Evolutionary conservation across 179 eudicot species (phyloP).

Genomic region (Heliamphora pulchella): DNA sequence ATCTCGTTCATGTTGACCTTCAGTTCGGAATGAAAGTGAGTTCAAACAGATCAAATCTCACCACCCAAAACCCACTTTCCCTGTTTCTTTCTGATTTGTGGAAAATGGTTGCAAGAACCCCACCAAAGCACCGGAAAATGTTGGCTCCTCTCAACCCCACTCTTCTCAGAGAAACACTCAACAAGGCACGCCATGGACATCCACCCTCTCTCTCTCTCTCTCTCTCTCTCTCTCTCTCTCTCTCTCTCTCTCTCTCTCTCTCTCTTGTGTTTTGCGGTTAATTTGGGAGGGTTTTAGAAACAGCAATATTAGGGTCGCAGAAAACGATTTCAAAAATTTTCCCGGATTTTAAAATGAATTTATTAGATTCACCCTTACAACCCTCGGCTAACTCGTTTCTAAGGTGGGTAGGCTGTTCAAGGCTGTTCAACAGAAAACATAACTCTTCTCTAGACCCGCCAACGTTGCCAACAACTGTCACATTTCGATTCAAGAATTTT

Average conservation of each 20-base stretch:
- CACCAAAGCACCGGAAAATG: conserved; percentile 49
- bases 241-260: background rate
- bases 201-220: background rate
- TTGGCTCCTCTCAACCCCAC: conserved; percentile 69
- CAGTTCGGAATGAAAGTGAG: conserved; percentile 12
- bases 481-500: too few relatives aligned
- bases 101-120: conserved; percentile 79
- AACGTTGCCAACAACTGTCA: too few relatives aligned
- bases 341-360: too few relatives aligned
- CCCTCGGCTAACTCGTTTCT: too few relatives aligned
- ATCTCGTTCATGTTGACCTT: background rate
- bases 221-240: background rate
- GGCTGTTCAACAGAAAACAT: too few relatives aligned
- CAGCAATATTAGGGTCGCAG: too few relatives aligned
- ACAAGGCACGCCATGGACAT: conserved; percentile 40
- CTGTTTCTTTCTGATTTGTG: background rate
- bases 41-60: background rate
- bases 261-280: too few relatives aligned
- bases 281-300: background rate
- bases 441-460: too few relatives aligned
- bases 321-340: too few relatives aligned
- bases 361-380: too few relatives aligned
- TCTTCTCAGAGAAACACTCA: conserved; percentile 55
- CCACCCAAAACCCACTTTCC: background rate
- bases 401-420: too few relatives aligned